Evolutionary conservation across 2,329 filamentous ascomycete species (phyloP).

Genomic region (Mycosphaerelloides madeirae): DNA sequence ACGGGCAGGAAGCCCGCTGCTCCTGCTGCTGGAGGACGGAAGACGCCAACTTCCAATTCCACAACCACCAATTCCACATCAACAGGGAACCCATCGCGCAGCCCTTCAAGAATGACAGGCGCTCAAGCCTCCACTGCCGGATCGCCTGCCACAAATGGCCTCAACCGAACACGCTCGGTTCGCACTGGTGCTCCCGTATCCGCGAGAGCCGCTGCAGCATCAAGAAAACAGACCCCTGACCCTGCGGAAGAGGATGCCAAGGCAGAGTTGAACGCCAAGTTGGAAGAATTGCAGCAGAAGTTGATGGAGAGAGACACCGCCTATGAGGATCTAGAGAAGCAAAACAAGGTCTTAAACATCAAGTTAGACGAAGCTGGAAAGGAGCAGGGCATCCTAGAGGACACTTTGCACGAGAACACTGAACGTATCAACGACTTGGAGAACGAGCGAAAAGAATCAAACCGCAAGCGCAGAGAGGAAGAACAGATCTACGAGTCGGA

Average conservation of each 20-base stretch:
- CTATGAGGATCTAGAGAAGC: constrained; percentile 62
- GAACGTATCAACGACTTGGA: constrained; percentile 75
- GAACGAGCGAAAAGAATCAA: constrained; percentile 79
- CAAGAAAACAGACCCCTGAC: constrained; percentile 46
- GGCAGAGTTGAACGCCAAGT: constrained; percentile 70
- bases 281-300: constrained; percentile 80
- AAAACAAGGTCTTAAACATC: constrained; percentile 77
- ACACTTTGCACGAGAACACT: constrained; percentile 79
- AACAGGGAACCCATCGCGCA: constrained; percentile 10
- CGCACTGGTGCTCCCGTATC: constrained; percentile 63
- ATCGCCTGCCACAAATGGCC: constrained; percentile 15
- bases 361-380: constrained; percentile 77
- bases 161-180: constrained; percentile 54
- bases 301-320: constrained; percentile 81
- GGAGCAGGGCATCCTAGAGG: constrained; percentile 83
- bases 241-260: constrained; percentile 59
- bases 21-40: constrained; percentile 12
- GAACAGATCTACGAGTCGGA: constrained; percentile 91
- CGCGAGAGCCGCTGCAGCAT: constrained; percentile 66
- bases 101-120: constrained; percentile 20
- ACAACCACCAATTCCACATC: constrained; percentile 6
- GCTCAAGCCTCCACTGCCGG: constrained; percentile 9
- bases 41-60: constrained; percentile 14
- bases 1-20: constrained; percentile 20
- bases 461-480: constrained; percentile 81